Base-by-base conservation (phyloP, 768 basidiomycete species). In the Floccularia luteovirens region DNA sequence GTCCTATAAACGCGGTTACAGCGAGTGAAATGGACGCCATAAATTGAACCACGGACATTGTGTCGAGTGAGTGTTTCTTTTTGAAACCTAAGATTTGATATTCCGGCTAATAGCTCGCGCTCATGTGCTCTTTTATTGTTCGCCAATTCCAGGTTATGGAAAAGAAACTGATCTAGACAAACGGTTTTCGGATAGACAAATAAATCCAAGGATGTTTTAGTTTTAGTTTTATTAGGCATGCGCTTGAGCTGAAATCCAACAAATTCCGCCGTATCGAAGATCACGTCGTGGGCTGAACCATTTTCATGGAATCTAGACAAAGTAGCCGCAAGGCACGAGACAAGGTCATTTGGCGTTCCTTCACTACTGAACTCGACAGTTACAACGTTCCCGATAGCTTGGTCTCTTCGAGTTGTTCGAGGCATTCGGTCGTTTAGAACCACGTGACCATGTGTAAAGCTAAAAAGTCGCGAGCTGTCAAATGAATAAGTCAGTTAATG, bases 151-250 rank as follows among this genome's bases (percentile, higher is more conserved):
- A 74, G 48, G 30, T 84, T 86, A 36, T 70, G 67, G 36, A 65
- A 65, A 46, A 89, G 47, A 48, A 87, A 90, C 37, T 78, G 75
- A 52, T 90, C 88, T 33, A 90, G 62, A 53, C 76, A 87, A 34
- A 90, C 63, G 14, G 65, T 62, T 47, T 72, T 74, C 2, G 87
- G 86, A 48, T 72, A 90, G 11, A 54, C 56, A 47, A 89, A 80
- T 1, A 63, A 60, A 27, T 70, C 66, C 1, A 56, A 47, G 2
- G 58, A 48, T 2, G 58, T 43, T 44, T 58, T 62, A 22, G 48
- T 45, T 19, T 52, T 31, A 7, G 52, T 39, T 5, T 36, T 43
- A 25, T 39, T 31, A 2, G 48, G 37, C 13, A 38, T 28, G 20
- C 57, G 53, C 19, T 43, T 58, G 22, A 72, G 52, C 22, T 77